Evolutionary conservation across 768 basidiomycete species (phyloP), one percentile per base, ranked within the genome.

Genomic region (Termitomyces sp.): DNA sequence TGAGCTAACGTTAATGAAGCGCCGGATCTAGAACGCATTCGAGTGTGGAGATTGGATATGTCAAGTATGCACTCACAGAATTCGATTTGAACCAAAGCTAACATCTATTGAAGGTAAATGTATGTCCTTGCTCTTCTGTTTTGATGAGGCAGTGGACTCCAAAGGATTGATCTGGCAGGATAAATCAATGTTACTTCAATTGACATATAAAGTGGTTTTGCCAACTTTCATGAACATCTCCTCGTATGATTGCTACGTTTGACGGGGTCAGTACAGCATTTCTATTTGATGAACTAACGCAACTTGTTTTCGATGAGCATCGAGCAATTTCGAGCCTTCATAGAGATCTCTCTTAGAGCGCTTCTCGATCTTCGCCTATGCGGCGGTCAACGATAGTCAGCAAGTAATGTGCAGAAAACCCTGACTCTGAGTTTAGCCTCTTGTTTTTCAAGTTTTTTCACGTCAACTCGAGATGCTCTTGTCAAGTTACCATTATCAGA

Each of bases 61-160:
- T 42, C 41, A 36, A 47, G 47, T 34, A 13, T 24, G 34, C 13
- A 63, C 73, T 64, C 66, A 92, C 87, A 99, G 74, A 47, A 99
- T 98, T 65, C 92, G 89, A 68, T 97, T 92, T 7, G 94, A 97
- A 27, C 83, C 94, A 71, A 98, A 98, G 67, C 85, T 93, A 70
- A 98, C 95, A 67, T 99, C 97, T 75, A 99, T 97, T 36, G 87
- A 88, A 26, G 89, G 88, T 5, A 99, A 78, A 67, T 97, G 94
- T 52, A 99, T 90, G 71, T 99, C 97, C 71, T 98, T 98, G 76
- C 88, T 93, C 79, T 98, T 99, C 71, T 94, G 93, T 73, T 94
- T 96, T 14, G 88, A 74, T 5, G 86, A 76, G 0, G 80, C 75
- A 20, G 83, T 82, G 0, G 89, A 86, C 71, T 95, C 92, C 58